These are phyloP conservation scores for Saccharomyces hybrid DNA, from an alignment of 1,139 yeast genomes.

Conservation along the genomic window DNA sequence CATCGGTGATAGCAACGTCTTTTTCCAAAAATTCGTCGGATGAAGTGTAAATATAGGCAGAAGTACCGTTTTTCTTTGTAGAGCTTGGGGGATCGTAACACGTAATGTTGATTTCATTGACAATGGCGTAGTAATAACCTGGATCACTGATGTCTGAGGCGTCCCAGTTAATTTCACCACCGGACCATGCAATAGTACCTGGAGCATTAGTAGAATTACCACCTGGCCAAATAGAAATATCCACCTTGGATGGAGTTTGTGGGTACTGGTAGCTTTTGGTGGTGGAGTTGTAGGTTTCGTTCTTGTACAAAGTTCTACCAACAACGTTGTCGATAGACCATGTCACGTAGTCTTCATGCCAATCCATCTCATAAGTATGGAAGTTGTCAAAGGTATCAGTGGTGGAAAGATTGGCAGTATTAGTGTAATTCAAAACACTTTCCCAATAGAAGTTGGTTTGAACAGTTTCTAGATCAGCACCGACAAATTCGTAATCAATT, in stretches of 20 bases:
- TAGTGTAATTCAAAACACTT: conserved; percentile 63
- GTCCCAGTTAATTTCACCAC: conserved; percentile 82
- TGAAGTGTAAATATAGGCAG: conserved; percentile 52
- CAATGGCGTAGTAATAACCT: conserved; percentile 69
- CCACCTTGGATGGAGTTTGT: conserved; percentile 83
- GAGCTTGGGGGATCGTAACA: conserved; percentile 65
- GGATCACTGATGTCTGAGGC: conserved; percentile 60
- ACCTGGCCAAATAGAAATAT: conserved; percentile 89
- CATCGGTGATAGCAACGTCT: conserved; percentile 52
- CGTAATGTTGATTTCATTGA: conserved; percentile 52
- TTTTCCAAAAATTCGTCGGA: conserved; percentile 39
- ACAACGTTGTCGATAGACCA: conserved; percentile 71
- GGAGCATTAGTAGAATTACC: conserved; percentile 56
- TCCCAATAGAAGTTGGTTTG: conserved; percentile 77
- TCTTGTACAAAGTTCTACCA: conserved; percentile 59
- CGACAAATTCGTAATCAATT: conserved; percentile 81
- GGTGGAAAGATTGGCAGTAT: conserved; percentile 43
- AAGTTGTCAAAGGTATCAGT: conserved; percentile 54
- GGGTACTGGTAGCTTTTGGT: conserved; percentile 57
- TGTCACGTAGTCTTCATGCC: conserved; percentile 66
- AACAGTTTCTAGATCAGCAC: conserved; percentile 54
- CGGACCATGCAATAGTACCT: conserved; percentile 92
- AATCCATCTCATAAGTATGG: conserved; percentile 76
- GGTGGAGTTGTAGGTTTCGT: conserved; percentile 65
- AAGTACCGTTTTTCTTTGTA: conserved; percentile 40